phyloP scores from a whole-genome alignment of 495 filamentous ascomycete species.

The Poronia punctata region DNA sequence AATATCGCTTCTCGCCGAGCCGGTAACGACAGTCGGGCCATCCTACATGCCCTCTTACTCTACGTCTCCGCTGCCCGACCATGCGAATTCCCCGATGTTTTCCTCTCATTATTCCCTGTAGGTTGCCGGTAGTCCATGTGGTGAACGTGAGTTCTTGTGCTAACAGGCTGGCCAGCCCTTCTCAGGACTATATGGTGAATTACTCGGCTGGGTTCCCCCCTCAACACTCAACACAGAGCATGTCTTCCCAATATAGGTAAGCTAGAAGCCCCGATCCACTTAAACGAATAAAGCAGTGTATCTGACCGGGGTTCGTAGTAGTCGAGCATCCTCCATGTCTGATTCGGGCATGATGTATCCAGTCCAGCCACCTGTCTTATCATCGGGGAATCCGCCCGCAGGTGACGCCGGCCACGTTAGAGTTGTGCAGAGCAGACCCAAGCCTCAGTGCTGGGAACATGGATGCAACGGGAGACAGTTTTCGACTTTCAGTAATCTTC shows the following conservation, averaged over 20 bases:
- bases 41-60: constrained; percentile 39
- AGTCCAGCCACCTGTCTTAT: constrained; percentile 24
- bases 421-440: constrained; percentile 67
- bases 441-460: constrained; percentile 93
- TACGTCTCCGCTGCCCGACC: constrained; percentile 34
- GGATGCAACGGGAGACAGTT: constrained; percentile 92
- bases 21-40: constrained; percentile 24
- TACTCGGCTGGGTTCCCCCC: constrained; percentile 33
- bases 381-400: constrained; percentile 18
- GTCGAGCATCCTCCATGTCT: constrained; percentile 27
- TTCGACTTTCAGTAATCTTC: constrained; percentile 89
- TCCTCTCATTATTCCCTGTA: constrained; percentile 25
- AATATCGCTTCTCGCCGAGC: constrained; percentile 40
- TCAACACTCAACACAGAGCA: constrained; percentile 27
- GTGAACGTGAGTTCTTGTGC: not conserved
- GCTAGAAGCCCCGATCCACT: constrained; percentile 4
- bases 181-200: constrained; percentile 26
- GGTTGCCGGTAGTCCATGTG: constrained; percentile 6
- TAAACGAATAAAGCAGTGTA: not conserved
- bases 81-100: constrained; percentile 32
- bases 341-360: constrained; percentile 40
- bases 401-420: constrained; percentile 49
- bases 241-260: constrained; percentile 42
- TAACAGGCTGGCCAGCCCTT: constrained; percentile 20
- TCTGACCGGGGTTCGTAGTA: constrained; percentile 19